Evolutionary conservation across 1,139 yeast genomes (phyloP), one percentile per base, ranked within the genome.

Genomic region (Trichomonascaceae sp.): DNA sequence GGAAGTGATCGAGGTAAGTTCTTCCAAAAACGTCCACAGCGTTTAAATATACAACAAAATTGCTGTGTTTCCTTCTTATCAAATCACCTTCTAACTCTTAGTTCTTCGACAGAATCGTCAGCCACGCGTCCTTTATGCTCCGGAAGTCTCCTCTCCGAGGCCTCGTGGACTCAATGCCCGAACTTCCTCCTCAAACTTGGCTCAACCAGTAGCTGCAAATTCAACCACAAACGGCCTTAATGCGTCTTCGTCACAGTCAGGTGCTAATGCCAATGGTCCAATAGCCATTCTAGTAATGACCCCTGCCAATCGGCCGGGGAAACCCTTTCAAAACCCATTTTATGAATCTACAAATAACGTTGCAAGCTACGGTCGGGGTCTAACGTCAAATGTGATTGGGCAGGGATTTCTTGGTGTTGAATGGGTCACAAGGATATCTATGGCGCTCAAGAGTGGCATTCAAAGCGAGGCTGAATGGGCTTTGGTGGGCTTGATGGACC

Each of bases 401-500:
- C 53, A 56, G 44, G 70, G 72, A 22, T 57, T 57, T 12, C 61
- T 59, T 43, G 73, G 73, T 15, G 66, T 63, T 3, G 69, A 66
- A 50, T 61, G 63, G 53, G 70, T 82, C 63, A 76, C 76, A 45
- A 74, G 95, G 53, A 79, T 87, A 50, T 73, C 75, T 51, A 78
- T 87, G 82, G 80, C 90, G 1, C 78, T 87, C 58, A 76, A 76
- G 60, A 78, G 83, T 4, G 85, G 83, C 1, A 69, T 86, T 30
- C 76, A 73, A 41, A 71, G 75, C 18, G 95, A 87, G 64, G 73
- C 83, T 41, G 79, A 78, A 58, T 85, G 89, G 83, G 86, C 90
- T 1, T 69, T 86, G 50, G 74, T 77, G 44, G 77, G 84, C 8
- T 72, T 85, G 58, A 78, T 87, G 19, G 79, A 80, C 56, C 71